Conservation (phyloP, 352 stramenopile genomes). For the Elongisporangium prolatum region DNA sequence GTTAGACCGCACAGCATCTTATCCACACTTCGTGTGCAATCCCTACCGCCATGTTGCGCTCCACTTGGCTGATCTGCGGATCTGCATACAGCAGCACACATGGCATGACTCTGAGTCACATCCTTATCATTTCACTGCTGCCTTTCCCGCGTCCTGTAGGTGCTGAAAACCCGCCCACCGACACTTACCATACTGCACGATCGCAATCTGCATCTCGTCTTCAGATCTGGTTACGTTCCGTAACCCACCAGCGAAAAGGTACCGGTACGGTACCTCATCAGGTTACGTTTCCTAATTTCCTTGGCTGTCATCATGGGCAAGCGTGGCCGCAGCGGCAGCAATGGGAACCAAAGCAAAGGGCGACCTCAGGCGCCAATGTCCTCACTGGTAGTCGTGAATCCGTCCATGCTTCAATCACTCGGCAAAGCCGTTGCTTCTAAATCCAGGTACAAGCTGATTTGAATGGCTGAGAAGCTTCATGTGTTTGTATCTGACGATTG, state of each 20-base stretch:
- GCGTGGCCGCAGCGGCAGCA: neutral
- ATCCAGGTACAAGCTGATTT: slow-evolving; percentile 8
- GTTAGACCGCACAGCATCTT: slow-evolving; percentile 1
- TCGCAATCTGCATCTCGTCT: slow-evolving; percentile 51
- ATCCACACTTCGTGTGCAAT: too few relatives aligned
- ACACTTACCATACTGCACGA: slow-evolving; percentile 74
- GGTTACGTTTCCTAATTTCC: neutral
- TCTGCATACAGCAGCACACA: slow-evolving; percentile 21
- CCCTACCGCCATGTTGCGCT: slow-evolving; percentile 67
- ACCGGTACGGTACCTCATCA: too few relatives aligned
- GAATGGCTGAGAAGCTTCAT: slow-evolving; percentile 1
- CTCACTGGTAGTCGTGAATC: slow-evolving; percentile 46
- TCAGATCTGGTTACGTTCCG: neutral
- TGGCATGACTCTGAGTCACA: neutral
- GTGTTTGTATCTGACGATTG: neutral
- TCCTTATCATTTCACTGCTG: neutral
- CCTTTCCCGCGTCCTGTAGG: neutral
- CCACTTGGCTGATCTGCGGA: slow-evolving; percentile 56
- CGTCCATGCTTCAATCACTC: slow-evolving; percentile 21
- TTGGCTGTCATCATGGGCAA: neutral
- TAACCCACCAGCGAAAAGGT: neutral
- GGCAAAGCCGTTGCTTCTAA: neutral
- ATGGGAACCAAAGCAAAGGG: neutral
- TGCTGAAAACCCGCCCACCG: neutral
- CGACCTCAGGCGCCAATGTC: neutral